phyloP scores from a whole-genome alignment of 1,139 yeast genomes.

The Sugiyamaella japonica region DNA sequence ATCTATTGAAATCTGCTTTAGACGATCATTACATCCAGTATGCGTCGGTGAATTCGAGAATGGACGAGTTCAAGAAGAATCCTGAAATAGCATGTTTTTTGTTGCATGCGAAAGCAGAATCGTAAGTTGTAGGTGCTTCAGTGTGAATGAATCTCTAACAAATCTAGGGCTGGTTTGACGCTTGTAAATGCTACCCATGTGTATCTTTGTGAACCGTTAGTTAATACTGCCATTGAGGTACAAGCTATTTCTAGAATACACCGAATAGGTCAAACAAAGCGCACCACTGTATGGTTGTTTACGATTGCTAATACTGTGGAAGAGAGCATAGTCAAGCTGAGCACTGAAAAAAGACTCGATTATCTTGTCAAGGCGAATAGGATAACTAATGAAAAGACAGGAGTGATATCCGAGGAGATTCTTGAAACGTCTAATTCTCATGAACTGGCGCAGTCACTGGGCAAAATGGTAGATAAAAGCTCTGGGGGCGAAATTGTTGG shows the following conservation, averaged over 20 bases:
- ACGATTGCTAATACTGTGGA: conserved; percentile 85
- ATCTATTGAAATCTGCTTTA: conserved; percentile 67
- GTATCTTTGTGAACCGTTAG: conserved; percentile 84
- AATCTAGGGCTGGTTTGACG: conserved; percentile 65
- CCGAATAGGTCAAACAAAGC: conserved; percentile 80
- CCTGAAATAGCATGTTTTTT: conserved; percentile 74
- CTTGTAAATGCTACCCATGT: conserved; percentile 90
- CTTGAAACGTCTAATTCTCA: conserved; percentile 38
- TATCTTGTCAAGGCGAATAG: conserved; percentile 21
- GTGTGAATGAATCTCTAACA: conserved; percentile 12
- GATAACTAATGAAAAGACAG: conserved; percentile 13
- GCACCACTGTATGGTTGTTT: conserved; percentile 90
- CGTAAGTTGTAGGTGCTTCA: conserved; percentile 41
- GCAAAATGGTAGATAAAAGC: conserved; percentile 42
- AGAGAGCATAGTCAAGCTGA: conserved; percentile 63
- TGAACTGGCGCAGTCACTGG: conserved; percentile 45
- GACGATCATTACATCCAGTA: conserved; percentile 56
- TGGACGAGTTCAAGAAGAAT: conserved; percentile 65
- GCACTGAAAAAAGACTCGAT: conserved; percentile 37
- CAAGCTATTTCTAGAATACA: conserved; percentile 93
- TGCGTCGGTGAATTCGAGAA: conserved; percentile 45
- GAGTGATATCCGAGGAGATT: conserved; percentile 23
- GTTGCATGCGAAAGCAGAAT: conserved; percentile 80
- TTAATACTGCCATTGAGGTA: conserved; percentile 81
- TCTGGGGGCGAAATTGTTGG: conserved; percentile 37